Base-by-base conservation (phyloP, 768 basidiomycete genomes). In the Leccinum uliginosum region DNA sequence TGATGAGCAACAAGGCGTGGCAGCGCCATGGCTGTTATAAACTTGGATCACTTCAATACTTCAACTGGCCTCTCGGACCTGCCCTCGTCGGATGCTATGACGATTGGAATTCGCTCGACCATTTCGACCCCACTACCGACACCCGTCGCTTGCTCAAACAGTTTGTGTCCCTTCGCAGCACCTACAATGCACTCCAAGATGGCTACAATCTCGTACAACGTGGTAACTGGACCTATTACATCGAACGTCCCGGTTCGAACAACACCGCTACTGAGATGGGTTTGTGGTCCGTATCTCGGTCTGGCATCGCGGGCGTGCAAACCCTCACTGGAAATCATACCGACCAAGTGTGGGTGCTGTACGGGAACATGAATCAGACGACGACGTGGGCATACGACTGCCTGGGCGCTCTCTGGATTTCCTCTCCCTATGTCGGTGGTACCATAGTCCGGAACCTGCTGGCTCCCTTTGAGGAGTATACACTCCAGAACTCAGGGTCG, bases 1-100 rank as follows among this genome's bases (percentile, higher is more conserved):
- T 97, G 94, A 80, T 86, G 51, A 79, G 82, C 57, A 89, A 79
- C 70, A 82, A 75, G 50, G 93, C 93, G 4, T 97, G 94, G 94
- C 88, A 93, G 67, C 83, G 89, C 32, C 94, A 97, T 67, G 93
- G 93, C 6, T 97, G 94, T 72, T 97, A 97, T 70, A 79, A 78
- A 46, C 83, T 96, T 32, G 94, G 94, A 11, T 96, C 94, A 8
- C 79, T 82, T 58, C 94, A 96, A 67, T 97, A 94, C 75, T 97
- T 89, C 80, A 93, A 96, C 73, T 90, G 95, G 83, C 89, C 89
- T 2, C 78, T 95, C 62, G 87, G 89, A 54, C 84, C 83, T 63
- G 74, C 89, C 3, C 68, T 93, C 30, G 75, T 93, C 17, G 94
- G 93, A 47, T 97, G 94, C 69, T 65, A 87, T 47, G 92, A 96